Evolutionary conservation across 2,329 filamentous ascomycete genomes (phyloP).

Genomic region (Aspergillus sp.): DNA sequence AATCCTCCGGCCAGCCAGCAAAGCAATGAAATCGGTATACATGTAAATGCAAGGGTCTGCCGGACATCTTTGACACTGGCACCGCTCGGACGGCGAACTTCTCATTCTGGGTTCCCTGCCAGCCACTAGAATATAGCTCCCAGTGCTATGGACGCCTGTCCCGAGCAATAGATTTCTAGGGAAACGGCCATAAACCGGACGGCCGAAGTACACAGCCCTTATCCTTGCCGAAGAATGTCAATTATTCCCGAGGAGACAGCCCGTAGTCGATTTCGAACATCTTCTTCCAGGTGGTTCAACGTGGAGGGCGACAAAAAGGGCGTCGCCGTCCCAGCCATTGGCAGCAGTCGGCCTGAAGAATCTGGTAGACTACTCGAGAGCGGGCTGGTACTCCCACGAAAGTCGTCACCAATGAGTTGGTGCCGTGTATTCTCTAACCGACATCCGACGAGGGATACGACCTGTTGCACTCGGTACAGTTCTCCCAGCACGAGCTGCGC

Average conservation of each 20-base stretch:
- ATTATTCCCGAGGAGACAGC: background rate
- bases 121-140: background rate
- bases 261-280: conserved; percentile 1
- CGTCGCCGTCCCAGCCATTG: background rate
- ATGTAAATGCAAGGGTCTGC: background rate
- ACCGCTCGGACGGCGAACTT: no score
- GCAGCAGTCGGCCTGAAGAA: background rate
- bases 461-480: conserved; percentile 10
- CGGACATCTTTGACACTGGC: no score
- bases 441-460: background rate
- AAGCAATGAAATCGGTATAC: background rate
- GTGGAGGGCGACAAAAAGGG: background rate
- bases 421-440: background rate
- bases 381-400: background rate
- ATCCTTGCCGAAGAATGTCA: background rate
- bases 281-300: background rate
- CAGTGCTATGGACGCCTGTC: background rate
- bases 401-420: background rate
- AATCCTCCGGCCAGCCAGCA: no score
- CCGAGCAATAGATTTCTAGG: no score
- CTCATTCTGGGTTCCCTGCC: no score
- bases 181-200: no score
- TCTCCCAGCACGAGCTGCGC: conserved; percentile 10
- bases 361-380: background rate
- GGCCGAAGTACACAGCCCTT: background rate